Base-by-base conservation (phyloP, 495 filamentous ascomycete genomes). In the Sphaerosporella brunnea region DNA sequence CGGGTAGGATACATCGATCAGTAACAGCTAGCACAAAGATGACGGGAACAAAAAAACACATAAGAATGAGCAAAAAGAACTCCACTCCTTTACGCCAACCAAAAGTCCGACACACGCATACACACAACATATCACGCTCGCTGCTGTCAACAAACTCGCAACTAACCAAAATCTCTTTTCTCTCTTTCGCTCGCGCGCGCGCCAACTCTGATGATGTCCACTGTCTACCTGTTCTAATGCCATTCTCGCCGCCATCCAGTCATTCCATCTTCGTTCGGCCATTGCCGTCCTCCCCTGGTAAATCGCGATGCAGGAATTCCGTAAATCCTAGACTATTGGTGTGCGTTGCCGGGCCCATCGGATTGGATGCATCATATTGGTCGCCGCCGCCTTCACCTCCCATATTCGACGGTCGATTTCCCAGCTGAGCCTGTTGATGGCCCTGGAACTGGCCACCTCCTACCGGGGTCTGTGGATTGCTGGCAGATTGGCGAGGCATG, bases 211-310 rank as follows among this genome's bases (percentile, higher is more conserved):
- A n/a, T n/a, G n/a, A n/a, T n/a, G n/a, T n/a, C n/a, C n/a, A n/a
- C n/a, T 32, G 13, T 32, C 28, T 5, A 13, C 13, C 5, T 37
- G 7, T 37, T 18, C 20, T 20, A 7, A 4, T 20, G 3, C 20
- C 39, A 7, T 20, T 25, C 20, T 24, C 39, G 8, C 39, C 20
- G 8, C 19, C 24, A 24, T 43, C 3, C 19, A 16, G 13, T 43
- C 18, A 43, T 11, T 43, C 40, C 40, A 43, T 43, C 23, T 43
- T 43, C 40, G 13, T 11, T 24, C 40, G 24, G 3, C 24, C 40
- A 26, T 43, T 43, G 2, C 24, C 40, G 20, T 43, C 40, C 13
- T 43, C 40, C 1, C 8, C 13, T 11, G 21, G 13, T 11, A 43
- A 26, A 13, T 43, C 40, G 26, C 40, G 24, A 3, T 23, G 7